These are phyloP conservation scores for Yamadazyma membranifaciens DNA, from an alignment of 1,139 yeast genomes.

Conservation along the genomic window DNA sequence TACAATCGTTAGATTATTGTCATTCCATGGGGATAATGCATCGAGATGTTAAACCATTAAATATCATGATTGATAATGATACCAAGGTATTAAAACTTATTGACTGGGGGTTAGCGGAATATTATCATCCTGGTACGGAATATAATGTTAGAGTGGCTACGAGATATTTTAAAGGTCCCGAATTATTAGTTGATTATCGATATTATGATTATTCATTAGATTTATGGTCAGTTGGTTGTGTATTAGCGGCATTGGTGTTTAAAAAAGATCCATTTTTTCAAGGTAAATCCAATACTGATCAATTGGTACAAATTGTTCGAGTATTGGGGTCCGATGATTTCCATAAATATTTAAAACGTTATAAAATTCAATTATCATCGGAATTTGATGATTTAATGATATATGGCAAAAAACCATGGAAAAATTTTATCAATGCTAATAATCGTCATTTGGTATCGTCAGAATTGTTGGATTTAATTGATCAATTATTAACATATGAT, in stretches of 20 bases:
- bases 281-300: constrained; percentile 10
- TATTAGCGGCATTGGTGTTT: constrained; percentile 9
- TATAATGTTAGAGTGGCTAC: constrained; percentile 10
- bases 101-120: constrained; percentile 11
- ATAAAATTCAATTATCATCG: constrained; percentile 5
- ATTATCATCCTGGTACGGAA: constrained; percentile 8
- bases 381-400: constrained; percentile 7
- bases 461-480: constrained; percentile 6
- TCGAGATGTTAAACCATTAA: constrained; percentile 9
- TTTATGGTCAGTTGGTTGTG: constrained; percentile 8
- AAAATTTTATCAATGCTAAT: constrained; percentile 2
- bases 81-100: constrained; percentile 5
- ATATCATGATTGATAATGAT: constrained; percentile 9
- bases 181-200: constrained; percentile 9
- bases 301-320: constrained; percentile 8
- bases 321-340: constrained; percentile 8
- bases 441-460: constrained; percentile 3
- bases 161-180: constrained; percentile 9
- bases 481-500: constrained; percentile 6
- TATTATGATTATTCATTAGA: constrained; percentile 10
- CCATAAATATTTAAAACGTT: constrained; percentile 4
- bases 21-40: constrained; percentile 10
- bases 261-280: constrained; percentile 8
- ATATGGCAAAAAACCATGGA: constrained; percentile 4
- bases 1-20: constrained; percentile 7